Evolutionary conservation across 2,329 filamentous ascomycete species (phyloP).

Genomic region (Neofusicoccum sp.): DNA sequence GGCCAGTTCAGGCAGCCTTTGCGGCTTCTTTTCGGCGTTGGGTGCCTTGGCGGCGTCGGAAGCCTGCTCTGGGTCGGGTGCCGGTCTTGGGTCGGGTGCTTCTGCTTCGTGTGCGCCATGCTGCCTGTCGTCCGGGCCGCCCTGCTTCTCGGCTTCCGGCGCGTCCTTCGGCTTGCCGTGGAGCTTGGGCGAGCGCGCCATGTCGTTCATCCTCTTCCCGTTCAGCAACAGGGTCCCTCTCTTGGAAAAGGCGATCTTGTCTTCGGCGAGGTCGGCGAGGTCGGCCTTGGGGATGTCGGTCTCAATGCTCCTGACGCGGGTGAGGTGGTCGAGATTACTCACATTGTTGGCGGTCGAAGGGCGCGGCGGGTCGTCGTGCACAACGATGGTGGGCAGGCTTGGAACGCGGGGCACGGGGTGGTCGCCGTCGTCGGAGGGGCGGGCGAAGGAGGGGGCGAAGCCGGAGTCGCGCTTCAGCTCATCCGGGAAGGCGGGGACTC

Average conservation of each 20-base stretch:
- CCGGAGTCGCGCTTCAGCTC: slow-evolving; percentile 42
- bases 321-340: slow-evolving; percentile 19
- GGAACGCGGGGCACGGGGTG: slow-evolving; percentile 28
- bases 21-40: background rate
- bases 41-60: background rate
- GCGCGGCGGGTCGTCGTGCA: slow-evolving; percentile 35
- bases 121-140: background rate
- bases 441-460: slow-evolving; percentile 33
- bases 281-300: slow-evolving; percentile 55
- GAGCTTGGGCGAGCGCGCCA: slow-evolving; percentile 14
- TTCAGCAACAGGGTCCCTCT: slow-evolving; percentile 59
- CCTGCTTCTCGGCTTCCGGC: background rate
- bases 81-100: background rate
- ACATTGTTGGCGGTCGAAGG: slow-evolving; percentile 23
- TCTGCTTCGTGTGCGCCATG: background rate
- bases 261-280: slow-evolving; percentile 53
- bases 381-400: slow-evolving; percentile 45
- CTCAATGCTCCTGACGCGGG: slow-evolving; percentile 49
- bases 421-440: slow-evolving; percentile 28
- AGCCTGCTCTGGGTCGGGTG: background rate
- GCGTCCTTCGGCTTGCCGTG: slow-evolving; percentile 12
- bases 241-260: slow-evolving; percentile 58
- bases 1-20: background rate
- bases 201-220: slow-evolving; percentile 48
- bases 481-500: slow-evolving; percentile 29